Percentiles rank a stretch among this genome's conserved stretches.
Conservation (phyloP, 2,329 filamentous ascomycete species). For the Talaromyces amestolkiae region DNA sequence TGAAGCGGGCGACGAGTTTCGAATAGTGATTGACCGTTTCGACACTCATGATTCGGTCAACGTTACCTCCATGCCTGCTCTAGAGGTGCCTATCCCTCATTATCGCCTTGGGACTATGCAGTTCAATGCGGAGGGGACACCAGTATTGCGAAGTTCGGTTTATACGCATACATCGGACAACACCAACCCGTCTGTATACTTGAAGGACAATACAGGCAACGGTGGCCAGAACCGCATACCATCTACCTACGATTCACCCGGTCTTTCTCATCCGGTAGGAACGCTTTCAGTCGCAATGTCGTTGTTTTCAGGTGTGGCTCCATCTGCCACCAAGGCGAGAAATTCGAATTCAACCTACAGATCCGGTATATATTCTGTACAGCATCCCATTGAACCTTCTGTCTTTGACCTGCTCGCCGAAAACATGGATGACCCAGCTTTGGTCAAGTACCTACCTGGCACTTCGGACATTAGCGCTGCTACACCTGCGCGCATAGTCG, state of each 20-base stretch:
- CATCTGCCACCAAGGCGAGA: slow-evolving; percentile 31
- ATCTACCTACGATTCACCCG: slow-evolving; percentile 28
- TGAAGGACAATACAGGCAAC: slow-evolving; percentile 36
- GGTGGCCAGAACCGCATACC: slow-evolving; percentile 24
- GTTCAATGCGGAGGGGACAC: slow-evolving; percentile 73
- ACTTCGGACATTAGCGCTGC: slow-evolving; percentile 79
- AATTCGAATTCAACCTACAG: slow-evolving; percentile 36
- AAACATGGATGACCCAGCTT: slow-evolving; percentile 74
- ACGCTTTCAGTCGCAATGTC: slow-evolving; percentile 37
- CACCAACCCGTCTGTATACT: slow-evolving; percentile 61
- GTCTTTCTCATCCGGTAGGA: slow-evolving; percentile 27
- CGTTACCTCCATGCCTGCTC: slow-evolving; percentile 58
- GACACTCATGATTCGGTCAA: slow-evolving; percentile 55
- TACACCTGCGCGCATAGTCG: slow-evolving; percentile 84
- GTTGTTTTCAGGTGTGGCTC: slow-evolving; percentile 36
- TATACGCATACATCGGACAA: slow-evolving; percentile 71
- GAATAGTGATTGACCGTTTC: slow-evolving; percentile 75
- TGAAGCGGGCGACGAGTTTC: slow-evolving; percentile 65
- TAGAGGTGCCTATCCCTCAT: slow-evolving; percentile 76
- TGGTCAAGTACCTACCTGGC: slow-evolving; percentile 75
- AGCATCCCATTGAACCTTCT: slow-evolving; percentile 59
- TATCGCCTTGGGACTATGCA: slow-evolving; percentile 79
- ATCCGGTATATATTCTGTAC: slow-evolving; percentile 48
- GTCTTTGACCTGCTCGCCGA: slow-evolving; percentile 81
- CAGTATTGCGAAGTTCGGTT: slow-evolving; percentile 75